Evolutionary conservation across 1,139 yeast species (phyloP).

Genomic region (Ogataea hybrid): DNA sequence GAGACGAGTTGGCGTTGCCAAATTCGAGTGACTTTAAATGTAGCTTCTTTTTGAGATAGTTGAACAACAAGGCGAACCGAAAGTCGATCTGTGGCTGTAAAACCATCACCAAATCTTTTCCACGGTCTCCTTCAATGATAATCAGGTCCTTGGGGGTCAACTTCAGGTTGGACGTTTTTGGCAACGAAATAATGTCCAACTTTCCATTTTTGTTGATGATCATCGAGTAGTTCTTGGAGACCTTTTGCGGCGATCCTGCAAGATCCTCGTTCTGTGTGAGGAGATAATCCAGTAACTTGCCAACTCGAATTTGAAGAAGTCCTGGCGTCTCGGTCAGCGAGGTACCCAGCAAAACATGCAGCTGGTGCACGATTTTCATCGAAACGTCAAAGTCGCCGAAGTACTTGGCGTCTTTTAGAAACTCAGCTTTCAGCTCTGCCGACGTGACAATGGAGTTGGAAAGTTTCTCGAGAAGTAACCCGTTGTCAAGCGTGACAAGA

Average conservation of each 20-base stretch:
- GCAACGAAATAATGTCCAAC: constrained; percentile 43
- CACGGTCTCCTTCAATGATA: constrained; percentile 95
- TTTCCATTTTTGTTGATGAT: constrained; percentile 59
- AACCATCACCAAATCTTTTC: constrained; percentile 84
- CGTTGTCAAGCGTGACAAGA: constrained; percentile 49
- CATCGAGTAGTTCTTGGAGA: constrained; percentile 35
- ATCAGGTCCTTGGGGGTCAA: constrained; percentile 75
- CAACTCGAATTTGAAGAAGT: constrained; percentile 40
- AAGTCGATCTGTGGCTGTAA: constrained; percentile 64
- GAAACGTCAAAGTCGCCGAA: constrained; percentile 39
- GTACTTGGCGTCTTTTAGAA: constrained; percentile 43
- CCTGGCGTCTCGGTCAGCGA: constrained; percentile 14
- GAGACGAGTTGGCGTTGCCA: constrained; percentile 38
- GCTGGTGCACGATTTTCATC: constrained; percentile 36
- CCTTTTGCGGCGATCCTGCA: constrained; percentile 26
- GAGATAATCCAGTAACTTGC: constrained; percentile 35
- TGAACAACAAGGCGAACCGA: constrained; percentile 78
- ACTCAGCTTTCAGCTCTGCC: constrained; percentile 44
- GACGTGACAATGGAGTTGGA: constrained; percentile 49
- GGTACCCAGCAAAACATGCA: constrained; percentile 32
- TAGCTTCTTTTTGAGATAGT: constrained; percentile 73
- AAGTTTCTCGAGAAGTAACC: constrained; percentile 49
- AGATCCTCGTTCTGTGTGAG: constrained; percentile 34
- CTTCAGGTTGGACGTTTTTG: constrained; percentile 51
- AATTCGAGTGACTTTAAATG: constrained; percentile 74